Conservation (phyloP, 1,284 basidiomycete genomes). For the Austroboletus niveus region DNA sequence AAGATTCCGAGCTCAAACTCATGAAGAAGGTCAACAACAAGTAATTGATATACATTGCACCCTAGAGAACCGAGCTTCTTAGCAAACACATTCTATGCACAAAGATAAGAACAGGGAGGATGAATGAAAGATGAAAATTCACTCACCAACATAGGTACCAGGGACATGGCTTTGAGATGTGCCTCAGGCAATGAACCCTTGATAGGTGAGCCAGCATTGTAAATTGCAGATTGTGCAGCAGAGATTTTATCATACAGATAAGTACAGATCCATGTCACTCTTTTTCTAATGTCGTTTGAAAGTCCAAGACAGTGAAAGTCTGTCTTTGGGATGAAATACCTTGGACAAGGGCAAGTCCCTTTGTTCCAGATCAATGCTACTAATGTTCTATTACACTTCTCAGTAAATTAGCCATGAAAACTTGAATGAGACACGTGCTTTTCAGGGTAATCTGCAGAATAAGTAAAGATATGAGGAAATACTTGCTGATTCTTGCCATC, state of each 20-base stretch:
- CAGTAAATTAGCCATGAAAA: background rate
- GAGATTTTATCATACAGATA: slow-evolving; percentile 10
- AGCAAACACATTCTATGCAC: slow-evolving; percentile 18
- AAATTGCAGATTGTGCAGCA: slow-evolving; percentile 24
- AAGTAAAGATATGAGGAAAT: slow-evolving; percentile 33
- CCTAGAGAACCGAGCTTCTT: slow-evolving; percentile 17
- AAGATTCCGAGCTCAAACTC: slow-evolving; percentile 10
- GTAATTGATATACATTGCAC: slow-evolving; percentile 29
- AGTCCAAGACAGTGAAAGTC: slow-evolving; percentile 13
- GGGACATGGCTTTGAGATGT: no score
- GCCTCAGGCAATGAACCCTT: no score
- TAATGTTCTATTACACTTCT: slow-evolving; percentile 17
- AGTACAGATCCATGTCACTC: slow-evolving; percentile 22
- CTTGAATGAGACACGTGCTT: slow-evolving; percentile 20
- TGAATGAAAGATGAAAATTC: no score
- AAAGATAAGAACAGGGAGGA: no score
- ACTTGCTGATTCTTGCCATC: slow-evolving; percentile 28
- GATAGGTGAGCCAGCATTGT: background rate
- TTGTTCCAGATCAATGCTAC: slow-evolving; percentile 21
- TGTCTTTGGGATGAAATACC: slow-evolving; percentile 22
- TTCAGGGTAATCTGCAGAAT: slow-evolving; percentile 37
- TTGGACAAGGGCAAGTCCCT: slow-evolving; percentile 26
- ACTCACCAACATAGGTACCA: background rate
- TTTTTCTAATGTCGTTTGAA: slow-evolving; percentile 17
- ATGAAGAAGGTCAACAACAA: slow-evolving; percentile 21